Evolutionary conservation across 768 basidiomycete species (phyloP).

Genomic region (Naganishia onofrii): DNA sequence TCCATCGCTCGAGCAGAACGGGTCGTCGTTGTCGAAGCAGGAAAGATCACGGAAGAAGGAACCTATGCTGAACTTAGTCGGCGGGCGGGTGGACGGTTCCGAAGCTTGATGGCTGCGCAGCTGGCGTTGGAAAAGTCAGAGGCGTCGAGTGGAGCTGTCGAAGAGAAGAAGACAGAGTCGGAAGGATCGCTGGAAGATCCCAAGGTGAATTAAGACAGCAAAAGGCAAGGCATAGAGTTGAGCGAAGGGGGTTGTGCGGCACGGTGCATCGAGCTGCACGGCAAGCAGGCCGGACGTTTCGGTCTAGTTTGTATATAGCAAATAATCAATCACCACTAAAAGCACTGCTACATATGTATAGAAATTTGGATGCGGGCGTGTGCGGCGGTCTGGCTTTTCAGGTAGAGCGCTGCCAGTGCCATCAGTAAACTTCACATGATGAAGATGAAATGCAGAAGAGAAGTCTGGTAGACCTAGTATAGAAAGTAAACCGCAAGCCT

Average conservation of each 20-base stretch:
- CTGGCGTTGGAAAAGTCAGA: constrained; percentile 54
- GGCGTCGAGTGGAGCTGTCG: neutral
- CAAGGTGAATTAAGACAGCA: constrained; percentile 8
- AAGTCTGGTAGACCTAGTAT: too few relatives aligned
- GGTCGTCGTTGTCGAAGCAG: constrained; percentile 87
- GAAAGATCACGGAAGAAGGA: constrained; percentile 76
- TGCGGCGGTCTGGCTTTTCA: too few relatives aligned
- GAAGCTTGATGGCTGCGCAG: constrained; percentile 84
- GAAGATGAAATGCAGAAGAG: too few relatives aligned
- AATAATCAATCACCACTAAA: neutral
- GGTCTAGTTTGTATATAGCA: neutral
- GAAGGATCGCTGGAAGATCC: constrained; percentile 20
- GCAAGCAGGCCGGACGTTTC: neutral
- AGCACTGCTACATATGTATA: neutral
- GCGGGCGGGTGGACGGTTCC: constrained; percentile 72
- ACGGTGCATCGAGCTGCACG: neutral
- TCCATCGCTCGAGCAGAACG: constrained; percentile 86
- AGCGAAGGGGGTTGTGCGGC: neutral
- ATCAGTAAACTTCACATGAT: too few relatives aligned
- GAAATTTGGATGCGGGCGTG: neutral
- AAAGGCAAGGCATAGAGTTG: neutral
- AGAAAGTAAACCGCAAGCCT: too few relatives aligned
- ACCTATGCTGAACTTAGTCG: constrained; percentile 72
- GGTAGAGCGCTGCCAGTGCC: too few relatives aligned
- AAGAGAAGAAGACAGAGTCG: neutral